Conservation (phyloP, 2,329 filamentous ascomycete genomes). For the Talaromyces sp. region DNA sequence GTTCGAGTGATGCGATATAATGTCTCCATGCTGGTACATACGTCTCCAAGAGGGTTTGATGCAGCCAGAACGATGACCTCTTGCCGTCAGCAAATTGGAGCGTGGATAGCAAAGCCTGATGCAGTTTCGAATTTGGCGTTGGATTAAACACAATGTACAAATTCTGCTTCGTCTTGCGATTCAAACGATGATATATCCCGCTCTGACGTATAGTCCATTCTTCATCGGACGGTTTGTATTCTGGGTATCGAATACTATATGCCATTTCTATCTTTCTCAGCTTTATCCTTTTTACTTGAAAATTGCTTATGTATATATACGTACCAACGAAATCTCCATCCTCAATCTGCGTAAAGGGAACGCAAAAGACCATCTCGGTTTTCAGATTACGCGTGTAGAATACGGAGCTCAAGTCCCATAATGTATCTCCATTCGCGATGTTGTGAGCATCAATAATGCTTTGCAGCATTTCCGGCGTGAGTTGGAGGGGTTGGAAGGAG, state of each 20-base stretch:
- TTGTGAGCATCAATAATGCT: conserved; percentile 20
- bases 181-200: conserved; percentile 31
- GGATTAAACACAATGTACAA: conserved; percentile 29
- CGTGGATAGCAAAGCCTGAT: not conserved
- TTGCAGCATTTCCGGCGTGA: conserved; percentile 24
- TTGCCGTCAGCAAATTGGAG: not conserved
- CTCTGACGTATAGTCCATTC: conserved; percentile 32
- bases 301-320: not conserved
- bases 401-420: conserved; percentile 23
- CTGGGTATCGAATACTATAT: conserved; percentile 31
- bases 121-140: conserved; percentile 20
- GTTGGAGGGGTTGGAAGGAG: conserved; percentile 27
- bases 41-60: conserved; percentile 27
- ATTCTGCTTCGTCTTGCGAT: conserved; percentile 21
- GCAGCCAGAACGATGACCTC: conserved; percentile 22
- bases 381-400: conserved; percentile 26
- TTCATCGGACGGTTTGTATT: conserved; percentile 22
- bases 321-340: conserved; percentile 21
- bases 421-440: conserved; percentile 18
- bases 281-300: not conserved
- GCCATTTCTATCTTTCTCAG: conserved; percentile 21
- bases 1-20: conserved; percentile 27
- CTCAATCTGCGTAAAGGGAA: conserved; percentile 19
- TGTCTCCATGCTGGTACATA: conserved; percentile 31
- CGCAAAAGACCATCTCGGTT: conserved; percentile 27